Conservation (phyloP, 2,329 filamentous ascomycete species). For the Apiospora saccharicola region DNA sequence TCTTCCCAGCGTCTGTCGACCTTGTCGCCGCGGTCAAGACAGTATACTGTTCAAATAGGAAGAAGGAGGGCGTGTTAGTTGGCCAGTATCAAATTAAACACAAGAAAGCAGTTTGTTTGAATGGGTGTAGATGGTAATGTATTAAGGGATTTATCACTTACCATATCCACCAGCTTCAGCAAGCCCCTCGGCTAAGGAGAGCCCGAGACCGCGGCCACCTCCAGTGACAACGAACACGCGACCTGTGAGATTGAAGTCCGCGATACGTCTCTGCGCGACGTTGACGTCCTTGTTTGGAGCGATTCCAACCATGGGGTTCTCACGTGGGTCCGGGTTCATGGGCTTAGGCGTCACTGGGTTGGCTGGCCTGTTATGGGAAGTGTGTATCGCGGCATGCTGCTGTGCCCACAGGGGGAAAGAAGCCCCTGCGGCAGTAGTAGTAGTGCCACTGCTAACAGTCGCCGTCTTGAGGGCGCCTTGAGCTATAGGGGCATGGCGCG, state of each 20-base stretch:
- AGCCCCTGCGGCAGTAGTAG: neutral
- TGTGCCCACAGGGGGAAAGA: neutral
- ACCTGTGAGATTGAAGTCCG: constrained; percentile 74
- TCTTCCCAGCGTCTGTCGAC: constrained; percentile 65
- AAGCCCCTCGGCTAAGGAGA: constrained; percentile 76
- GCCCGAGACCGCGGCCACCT: constrained; percentile 74
- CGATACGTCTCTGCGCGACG: constrained; percentile 48
- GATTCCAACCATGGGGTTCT: constrained; percentile 4
- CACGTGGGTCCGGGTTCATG: neutral
- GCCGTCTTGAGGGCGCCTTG: neutral
- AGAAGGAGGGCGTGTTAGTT: neutral
- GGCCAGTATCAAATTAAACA: too few species aligned
- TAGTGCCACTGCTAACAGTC: neutral
- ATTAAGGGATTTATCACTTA: constrained; percentile 38
- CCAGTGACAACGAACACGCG: constrained; percentile 76
- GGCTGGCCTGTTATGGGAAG: neutral
- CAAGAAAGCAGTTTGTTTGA: constrained; percentile 35
- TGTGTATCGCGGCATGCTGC: neutral
- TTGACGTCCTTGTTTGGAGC: constrained; percentile 1
- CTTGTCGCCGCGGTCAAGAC: constrained; percentile 59
- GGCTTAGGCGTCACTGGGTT: constrained; percentile 4
- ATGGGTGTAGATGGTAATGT: constrained; percentile 30
- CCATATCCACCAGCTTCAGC: constrained; percentile 77
- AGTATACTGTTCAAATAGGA: constrained; percentile 55
- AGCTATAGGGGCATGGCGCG: neutral